Evolutionary conservation across 352 stramenopile genomes (phyloP).

Genomic region (Phytophthora citrophthora): DNA sequence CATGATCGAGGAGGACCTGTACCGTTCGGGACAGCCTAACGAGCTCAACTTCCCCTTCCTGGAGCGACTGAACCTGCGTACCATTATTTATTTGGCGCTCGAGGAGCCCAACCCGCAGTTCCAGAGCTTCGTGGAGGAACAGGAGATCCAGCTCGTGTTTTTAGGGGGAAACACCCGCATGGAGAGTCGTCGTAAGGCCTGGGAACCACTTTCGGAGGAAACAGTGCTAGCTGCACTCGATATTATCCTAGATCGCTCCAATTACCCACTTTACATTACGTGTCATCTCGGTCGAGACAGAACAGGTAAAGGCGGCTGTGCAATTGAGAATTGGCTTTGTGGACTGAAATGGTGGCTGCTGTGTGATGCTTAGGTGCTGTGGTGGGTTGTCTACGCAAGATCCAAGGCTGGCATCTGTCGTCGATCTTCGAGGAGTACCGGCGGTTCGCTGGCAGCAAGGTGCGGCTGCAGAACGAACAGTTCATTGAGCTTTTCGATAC

Average conservation of each 20-base stretch:
- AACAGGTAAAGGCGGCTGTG: conserved; percentile 57
- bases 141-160: conserved; percentile 90
- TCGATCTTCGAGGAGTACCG: conserved; percentile 95
- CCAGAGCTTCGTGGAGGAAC: conserved; percentile 90
- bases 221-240: conserved; percentile 91
- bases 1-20: conserved; percentile 93
- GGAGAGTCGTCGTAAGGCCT: conserved; percentile 87
- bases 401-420: conserved; percentile 93
- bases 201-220: conserved; percentile 88
- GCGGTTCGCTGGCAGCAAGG: conserved; percentile 90
- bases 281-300: conserved; percentile 91
- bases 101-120: conserved; percentile 92
- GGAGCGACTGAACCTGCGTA: conserved; percentile 89
- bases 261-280: conserved; percentile 92
- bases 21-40: conserved; percentile 90
- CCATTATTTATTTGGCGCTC: conserved; percentile 92
- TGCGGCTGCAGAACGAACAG: conserved; percentile 93
- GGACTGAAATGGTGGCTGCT: neutral
- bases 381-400: conserved; percentile 92
- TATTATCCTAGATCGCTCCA: conserved; percentile 88
- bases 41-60: conserved; percentile 95
- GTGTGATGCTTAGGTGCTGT: conserved; percentile 62
- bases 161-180: conserved; percentile 90
- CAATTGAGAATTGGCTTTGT: neutral
- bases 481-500: conserved; percentile 96